A percentile compares a stretch with the other conserved stretches of the same genome.
Evolutionary conservation across 495 filamentous ascomycete species (phyloP).

Genomic region (Neurospora sp.): DNA sequence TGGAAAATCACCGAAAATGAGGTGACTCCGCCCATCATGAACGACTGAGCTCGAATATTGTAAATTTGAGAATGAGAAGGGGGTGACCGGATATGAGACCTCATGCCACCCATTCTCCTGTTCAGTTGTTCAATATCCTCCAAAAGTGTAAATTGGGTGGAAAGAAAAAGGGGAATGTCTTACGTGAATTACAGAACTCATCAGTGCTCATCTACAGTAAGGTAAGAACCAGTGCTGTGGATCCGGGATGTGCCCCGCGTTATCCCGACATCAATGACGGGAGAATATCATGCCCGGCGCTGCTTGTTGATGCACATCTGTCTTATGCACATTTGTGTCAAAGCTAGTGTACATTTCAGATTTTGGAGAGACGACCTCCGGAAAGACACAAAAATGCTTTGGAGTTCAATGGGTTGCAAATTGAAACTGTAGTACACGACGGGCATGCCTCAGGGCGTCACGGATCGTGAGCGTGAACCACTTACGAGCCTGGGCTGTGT

Average conservation of each 20-base stretch:
- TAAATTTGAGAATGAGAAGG: not conserved
- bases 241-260: not conserved
- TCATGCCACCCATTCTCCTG: not conserved
- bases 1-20: not conserved
- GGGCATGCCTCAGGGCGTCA: not conserved
- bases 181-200: not conserved
- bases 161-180: not conserved
- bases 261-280: not conserved
- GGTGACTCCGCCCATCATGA: not conserved
- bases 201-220: not conserved
- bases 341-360: not conserved
- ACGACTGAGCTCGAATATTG: not conserved
- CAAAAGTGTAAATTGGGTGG: not conserved
- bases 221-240: not conserved
- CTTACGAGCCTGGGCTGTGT: not conserved
- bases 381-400: not conserved
- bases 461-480: not conserved
- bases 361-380: not conserved
- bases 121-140: not conserved
- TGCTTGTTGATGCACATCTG: not conserved
- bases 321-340: not conserved
- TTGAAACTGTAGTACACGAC: not conserved
- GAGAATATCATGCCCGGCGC: not conserved
- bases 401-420: not conserved
- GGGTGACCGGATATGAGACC: not conserved